Conservation (phyloP, 306 rosid species). For the Lathyrus sativus region DNA sequence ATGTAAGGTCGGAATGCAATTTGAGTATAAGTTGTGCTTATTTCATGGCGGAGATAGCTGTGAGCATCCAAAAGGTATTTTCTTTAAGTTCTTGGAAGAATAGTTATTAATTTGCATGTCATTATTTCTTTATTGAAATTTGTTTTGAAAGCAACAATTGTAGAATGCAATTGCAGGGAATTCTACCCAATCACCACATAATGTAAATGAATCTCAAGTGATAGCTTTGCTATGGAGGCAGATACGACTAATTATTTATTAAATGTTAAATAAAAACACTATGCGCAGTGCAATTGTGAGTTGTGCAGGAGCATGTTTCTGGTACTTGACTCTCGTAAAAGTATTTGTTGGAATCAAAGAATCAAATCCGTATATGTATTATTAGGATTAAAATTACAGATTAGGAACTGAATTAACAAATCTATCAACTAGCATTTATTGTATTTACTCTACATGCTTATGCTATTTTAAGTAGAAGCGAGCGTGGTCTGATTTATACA, state of each 20-base stretch:
- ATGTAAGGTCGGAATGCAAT: conserved; percentile 80
- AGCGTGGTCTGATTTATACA: not conserved
- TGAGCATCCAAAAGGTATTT: conserved; percentile 88
- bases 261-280: not conserved
- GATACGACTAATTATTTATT: conserved; percentile 4
- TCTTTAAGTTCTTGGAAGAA: conserved; percentile 35
- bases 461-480: not conserved
- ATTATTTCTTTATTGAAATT: conserved; percentile 27
- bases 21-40: conserved; percentile 72
- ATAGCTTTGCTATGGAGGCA: conserved; percentile 9
- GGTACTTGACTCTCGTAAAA: not conserved
- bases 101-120: conserved; percentile 26
- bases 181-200: conserved; percentile 28
- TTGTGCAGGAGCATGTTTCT: conserved; percentile 7
- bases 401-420: conserved; percentile 1
- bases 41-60: conserved; percentile 88
- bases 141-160: conserved; percentile 24
- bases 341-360: not conserved
- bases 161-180: conserved; percentile 17
- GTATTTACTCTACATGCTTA: not conserved
- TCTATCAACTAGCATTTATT: not conserved
- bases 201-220: conserved; percentile 21
- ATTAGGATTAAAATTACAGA: not conserved
- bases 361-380: conserved; percentile 15
- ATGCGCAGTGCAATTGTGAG: not conserved